A percentile compares a stretch with the other conserved stretches of the same genome.
phyloP scores from a whole-genome alignment of 495 filamentous ascomycete genomes.

The Penicillium roqueforti region DNA sequence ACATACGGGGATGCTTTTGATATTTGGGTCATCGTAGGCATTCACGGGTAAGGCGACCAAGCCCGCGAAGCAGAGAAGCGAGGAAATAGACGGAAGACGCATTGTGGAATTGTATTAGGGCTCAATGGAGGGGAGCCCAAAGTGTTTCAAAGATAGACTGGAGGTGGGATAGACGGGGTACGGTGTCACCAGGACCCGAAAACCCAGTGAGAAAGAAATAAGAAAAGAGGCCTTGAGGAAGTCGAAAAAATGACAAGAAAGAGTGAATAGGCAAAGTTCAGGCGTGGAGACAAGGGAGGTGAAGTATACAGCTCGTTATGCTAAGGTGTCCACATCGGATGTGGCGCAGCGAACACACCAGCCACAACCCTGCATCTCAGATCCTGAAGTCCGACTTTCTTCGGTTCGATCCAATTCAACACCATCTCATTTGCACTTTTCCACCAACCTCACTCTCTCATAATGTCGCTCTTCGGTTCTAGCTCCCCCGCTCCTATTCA shows the following conservation, averaged over 20 bases:
- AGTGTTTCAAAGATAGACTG: slow-evolving; percentile 25
- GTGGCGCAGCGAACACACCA: slow-evolving; percentile 29
- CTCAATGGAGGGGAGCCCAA: slow-evolving; percentile 19
- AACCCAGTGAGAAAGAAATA: slow-evolving; percentile 15
- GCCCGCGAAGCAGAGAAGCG: slow-evolving; percentile 38
- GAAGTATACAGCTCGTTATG: slow-evolving; percentile 17
- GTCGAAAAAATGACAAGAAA: slow-evolving; percentile 14
- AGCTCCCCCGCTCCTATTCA: slow-evolving; percentile 27
- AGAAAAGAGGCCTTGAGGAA: slow-evolving; percentile 10
- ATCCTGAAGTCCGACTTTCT: slow-evolving; percentile 10
- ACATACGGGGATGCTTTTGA: slow-evolving; percentile 56
- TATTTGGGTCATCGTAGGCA: slow-evolving; percentile 39
- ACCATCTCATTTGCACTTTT: background rate
- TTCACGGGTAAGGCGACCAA: slow-evolving; percentile 29
- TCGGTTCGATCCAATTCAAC: slow-evolving; percentile 6
- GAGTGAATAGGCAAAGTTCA: slow-evolving; percentile 18
- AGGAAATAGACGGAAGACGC: slow-evolving; percentile 39
- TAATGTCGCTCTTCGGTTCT: slow-evolving; percentile 39
- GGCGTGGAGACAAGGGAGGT: slow-evolving; percentile 8
- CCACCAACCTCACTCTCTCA: slow-evolving; percentile 12
- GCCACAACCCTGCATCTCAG: slow-evolving; percentile 20
- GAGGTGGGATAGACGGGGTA: slow-evolving; percentile 16
- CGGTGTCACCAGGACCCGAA: slow-evolving; percentile 33
- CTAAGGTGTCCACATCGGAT: slow-evolving; percentile 35
- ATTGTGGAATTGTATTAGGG: slow-evolving; percentile 25